Percentiles rank a stretch among this genome's conserved stretches.
Conservation (phyloP, 768 basidiomycete species). For the Candolleomyces eurysporus region DNA sequence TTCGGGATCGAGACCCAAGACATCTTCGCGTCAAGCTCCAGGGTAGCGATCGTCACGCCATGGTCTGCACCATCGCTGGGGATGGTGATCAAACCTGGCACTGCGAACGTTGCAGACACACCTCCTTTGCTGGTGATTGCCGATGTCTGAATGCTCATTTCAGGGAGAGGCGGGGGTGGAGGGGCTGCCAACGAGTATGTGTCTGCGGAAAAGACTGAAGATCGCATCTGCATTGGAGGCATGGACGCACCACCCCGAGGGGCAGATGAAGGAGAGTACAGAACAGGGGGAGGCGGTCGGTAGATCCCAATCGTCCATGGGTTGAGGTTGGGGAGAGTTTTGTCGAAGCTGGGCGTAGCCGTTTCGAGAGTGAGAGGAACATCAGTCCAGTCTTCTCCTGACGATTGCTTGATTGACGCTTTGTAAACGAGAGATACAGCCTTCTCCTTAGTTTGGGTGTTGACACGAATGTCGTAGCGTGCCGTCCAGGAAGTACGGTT, state of each 20-base stretch:
- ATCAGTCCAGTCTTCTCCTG: constrained; percentile 45
- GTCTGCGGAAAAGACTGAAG: no score
- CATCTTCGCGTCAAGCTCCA: constrained; percentile 35
- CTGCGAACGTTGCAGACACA: constrained; percentile 37
- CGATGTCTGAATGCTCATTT: background rate
- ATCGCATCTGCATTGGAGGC: background rate
- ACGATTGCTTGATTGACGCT: constrained; percentile 37
- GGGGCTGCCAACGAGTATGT: no score
- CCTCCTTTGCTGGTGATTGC: constrained; percentile 25
- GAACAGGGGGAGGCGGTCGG: constrained; percentile 4
- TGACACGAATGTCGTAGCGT: constrained; percentile 39
- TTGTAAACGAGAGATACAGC: constrained; percentile 39
- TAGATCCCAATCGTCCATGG: constrained; percentile 35
- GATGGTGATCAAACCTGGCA: constrained; percentile 40
- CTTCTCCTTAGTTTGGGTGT: constrained; percentile 34
- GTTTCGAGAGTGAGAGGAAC: constrained; percentile 43
- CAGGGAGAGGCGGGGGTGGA: background rate
- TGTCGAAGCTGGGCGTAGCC: constrained; percentile 37
- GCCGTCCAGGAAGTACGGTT: constrained; percentile 35
- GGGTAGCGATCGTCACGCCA: constrained; percentile 38
- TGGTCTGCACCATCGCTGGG: constrained; percentile 36
- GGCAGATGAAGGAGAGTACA: background rate
- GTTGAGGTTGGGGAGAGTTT: constrained; percentile 31
- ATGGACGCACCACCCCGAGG: background rate
- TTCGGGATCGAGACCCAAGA: constrained; percentile 41